Percentiles rank a stretch among this genome's conserved stretches.
phyloP scores from a whole-genome alignment of 371 early-diverging fungal species.

The Rhizopus delemar region DNA sequence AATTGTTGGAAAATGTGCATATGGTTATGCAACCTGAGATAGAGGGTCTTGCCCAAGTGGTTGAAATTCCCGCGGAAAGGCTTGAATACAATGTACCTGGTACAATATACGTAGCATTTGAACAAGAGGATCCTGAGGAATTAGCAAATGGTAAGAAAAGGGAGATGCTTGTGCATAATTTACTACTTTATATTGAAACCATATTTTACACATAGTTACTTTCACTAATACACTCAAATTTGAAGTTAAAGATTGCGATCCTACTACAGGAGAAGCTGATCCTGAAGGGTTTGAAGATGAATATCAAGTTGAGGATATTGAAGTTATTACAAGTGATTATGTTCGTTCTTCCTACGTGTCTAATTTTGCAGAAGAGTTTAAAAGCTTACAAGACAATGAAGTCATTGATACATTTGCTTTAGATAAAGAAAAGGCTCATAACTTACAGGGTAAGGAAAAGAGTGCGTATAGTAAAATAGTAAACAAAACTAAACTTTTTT shows the following conservation, averaged over 20 bases:
- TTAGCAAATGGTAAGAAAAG: slow-evolving; percentile 51
- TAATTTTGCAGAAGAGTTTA: slow-evolving; percentile 71
- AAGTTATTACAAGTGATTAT: slow-evolving; percentile 85
- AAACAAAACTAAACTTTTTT: neutral
- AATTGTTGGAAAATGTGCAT: slow-evolving; percentile 86
- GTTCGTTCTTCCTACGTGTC: slow-evolving; percentile 76
- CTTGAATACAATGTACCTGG: slow-evolving; percentile 81
- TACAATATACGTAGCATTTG: slow-evolving; percentile 81
- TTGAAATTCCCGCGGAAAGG: slow-evolving; percentile 68
- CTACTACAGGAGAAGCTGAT: slow-evolving; percentile 85
- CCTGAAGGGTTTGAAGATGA: slow-evolving; percentile 95
- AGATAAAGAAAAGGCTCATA: slow-evolving; percentile 66
- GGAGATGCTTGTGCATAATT: neutral
- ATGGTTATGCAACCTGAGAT: slow-evolving; percentile 82
- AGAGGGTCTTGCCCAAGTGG: slow-evolving; percentile 55
- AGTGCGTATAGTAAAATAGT: neutral
- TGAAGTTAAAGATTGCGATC: slow-evolving; percentile 93
- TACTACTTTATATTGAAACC: neutral
- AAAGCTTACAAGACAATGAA: slow-evolving; percentile 69
- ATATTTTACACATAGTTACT: slow-evolving; percentile 43
- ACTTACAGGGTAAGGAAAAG: slow-evolving; percentile 55
- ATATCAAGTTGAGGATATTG: slow-evolving; percentile 89
- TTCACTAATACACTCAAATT: slow-evolving; percentile 90
- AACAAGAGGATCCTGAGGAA: slow-evolving; percentile 58
- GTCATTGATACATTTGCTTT: slow-evolving; percentile 86